Percentiles rank a stretch among this genome's conserved stretches.
Evolutionary conservation across 257 asterid genomes (phyloP).

Genomic region (Cinchona pubescens): DNA sequence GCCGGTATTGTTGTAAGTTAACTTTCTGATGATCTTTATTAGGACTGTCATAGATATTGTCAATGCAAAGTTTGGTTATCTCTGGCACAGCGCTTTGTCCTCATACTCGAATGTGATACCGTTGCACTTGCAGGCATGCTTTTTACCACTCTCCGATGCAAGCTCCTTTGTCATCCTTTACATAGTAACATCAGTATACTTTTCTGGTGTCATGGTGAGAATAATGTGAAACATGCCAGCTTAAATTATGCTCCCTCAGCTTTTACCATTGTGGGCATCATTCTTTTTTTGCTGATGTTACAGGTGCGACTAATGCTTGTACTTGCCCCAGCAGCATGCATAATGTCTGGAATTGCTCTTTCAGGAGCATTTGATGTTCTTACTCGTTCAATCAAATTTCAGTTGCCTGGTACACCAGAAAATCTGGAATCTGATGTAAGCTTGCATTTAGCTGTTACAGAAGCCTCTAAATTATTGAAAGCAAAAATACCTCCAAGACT

Average conservation of each 20-base stretch:
- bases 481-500: neutral
- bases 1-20: constrained; percentile 94
- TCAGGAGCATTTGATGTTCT: constrained; percentile 88
- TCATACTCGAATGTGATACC: constrained; percentile 11
- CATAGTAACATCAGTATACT: constrained; percentile 92
- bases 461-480: neutral
- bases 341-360: constrained; percentile 98
- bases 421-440: constrained; percentile 53
- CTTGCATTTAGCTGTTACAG: neutral
- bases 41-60: neutral
- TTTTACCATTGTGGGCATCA: constrained; percentile 3
- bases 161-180: constrained; percentile 93
- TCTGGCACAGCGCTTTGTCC: neutral
- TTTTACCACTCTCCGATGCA: constrained; percentile 93
- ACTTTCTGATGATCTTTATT: constrained; percentile 6
- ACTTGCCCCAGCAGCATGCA: constrained; percentile 99
- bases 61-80: constrained; percentile 1
- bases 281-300: constrained; percentile 25
- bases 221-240: constrained; percentile 15
- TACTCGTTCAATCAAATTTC: constrained; percentile 79
- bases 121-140: constrained; percentile 79
- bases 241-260: constrained; percentile 11
- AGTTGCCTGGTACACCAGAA: constrained; percentile 38
- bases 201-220: constrained; percentile 98
- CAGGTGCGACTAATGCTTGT: constrained; percentile 99